phyloP scores from a whole-genome alignment of 169 alveolate species.

The Fabrea salina region DNA sequence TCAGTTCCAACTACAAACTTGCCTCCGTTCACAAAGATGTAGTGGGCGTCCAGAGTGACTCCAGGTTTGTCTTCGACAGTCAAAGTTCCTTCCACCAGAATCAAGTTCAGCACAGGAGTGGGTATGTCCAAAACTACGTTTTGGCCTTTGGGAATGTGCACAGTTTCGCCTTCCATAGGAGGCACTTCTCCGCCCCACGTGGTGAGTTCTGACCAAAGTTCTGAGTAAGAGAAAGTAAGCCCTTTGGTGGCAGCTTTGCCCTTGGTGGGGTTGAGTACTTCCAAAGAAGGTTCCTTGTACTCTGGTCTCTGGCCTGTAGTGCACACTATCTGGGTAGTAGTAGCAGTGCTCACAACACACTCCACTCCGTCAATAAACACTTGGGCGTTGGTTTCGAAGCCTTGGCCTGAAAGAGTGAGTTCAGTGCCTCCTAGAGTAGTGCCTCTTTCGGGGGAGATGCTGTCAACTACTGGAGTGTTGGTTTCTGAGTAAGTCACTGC shows the following conservation, averaged over 20 bases:
- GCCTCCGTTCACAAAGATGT: slow-evolving; percentile 60
- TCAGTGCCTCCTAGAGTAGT: slow-evolving; percentile 55
- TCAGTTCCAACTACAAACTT: slow-evolving; percentile 63
- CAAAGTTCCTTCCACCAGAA: slow-evolving; percentile 61
- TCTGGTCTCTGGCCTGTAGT: slow-evolving; percentile 53
- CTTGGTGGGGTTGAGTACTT: slow-evolving; percentile 4
- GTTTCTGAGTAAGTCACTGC: slow-evolving; percentile 32
- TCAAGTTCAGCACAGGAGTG: slow-evolving; percentile 46
- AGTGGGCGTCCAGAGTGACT: slow-evolving; percentile 65
- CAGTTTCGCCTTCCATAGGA: slow-evolving; percentile 72
- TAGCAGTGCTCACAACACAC: slow-evolving; percentile 45
- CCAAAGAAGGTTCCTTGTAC: slow-evolving; percentile 2
- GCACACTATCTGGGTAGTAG: slow-evolving; percentile 47
- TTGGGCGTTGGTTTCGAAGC: neutral
- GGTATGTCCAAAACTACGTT: slow-evolving; percentile 56
- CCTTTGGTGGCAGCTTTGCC: slow-evolving; percentile 41
- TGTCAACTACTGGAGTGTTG: slow-evolving; percentile 33
- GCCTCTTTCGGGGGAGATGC: slow-evolving; percentile 47
- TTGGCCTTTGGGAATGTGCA: slow-evolving; percentile 64
- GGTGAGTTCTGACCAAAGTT: slow-evolving; percentile 53
- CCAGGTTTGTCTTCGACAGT: slow-evolving; percentile 42
- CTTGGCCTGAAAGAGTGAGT: slow-evolving; percentile 42
- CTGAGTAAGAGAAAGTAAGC: slow-evolving; percentile 43
- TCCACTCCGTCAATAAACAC: slow-evolving; percentile 55
- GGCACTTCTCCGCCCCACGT: slow-evolving; percentile 79